These are phyloP conservation scores for Solanum clarkiae DNA, from an alignment of 257 asterid species.

Conservation along the genomic window DNA sequence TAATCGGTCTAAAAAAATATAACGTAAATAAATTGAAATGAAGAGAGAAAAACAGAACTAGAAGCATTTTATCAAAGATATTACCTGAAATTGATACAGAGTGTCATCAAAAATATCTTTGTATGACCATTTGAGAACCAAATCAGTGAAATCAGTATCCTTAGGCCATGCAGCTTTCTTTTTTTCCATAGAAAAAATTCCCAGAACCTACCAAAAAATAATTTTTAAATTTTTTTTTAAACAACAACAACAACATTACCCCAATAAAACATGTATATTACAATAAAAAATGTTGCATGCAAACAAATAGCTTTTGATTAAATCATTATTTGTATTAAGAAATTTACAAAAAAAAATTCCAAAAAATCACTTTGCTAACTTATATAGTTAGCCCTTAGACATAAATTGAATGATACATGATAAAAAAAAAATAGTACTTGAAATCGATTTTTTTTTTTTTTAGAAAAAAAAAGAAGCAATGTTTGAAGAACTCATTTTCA, in stretches of 20 bases:
- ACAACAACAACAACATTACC: no score
- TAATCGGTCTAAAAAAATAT: no score
- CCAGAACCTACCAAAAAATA: background rate
- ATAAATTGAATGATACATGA: background rate
- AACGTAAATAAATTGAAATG: no score
- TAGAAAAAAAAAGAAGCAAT: no score
- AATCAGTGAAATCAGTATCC: conserved; percentile 1
- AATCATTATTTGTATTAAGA: background rate
- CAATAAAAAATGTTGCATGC: background rate
- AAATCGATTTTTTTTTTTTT: background rate
- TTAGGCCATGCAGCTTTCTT: background rate
- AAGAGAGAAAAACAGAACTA: no score
- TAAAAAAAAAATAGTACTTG: background rate
- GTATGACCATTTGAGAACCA: conserved; percentile 33
- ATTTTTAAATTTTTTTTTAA: background rate
- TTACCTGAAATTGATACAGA: conserved; percentile 25
- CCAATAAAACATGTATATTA: background rate
- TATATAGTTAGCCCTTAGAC: background rate
- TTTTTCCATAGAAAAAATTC: background rate
- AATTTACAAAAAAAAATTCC: background rate
- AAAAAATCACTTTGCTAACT: background rate
- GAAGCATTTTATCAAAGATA: background rate
- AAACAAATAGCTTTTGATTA: background rate
- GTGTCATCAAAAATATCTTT: conserved; percentile 20
- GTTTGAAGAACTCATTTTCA: background rate